Evolutionary conservation across 2,329 filamentous ascomycete genomes (phyloP).

Genomic region (Rutstroemia sp.): DNA sequence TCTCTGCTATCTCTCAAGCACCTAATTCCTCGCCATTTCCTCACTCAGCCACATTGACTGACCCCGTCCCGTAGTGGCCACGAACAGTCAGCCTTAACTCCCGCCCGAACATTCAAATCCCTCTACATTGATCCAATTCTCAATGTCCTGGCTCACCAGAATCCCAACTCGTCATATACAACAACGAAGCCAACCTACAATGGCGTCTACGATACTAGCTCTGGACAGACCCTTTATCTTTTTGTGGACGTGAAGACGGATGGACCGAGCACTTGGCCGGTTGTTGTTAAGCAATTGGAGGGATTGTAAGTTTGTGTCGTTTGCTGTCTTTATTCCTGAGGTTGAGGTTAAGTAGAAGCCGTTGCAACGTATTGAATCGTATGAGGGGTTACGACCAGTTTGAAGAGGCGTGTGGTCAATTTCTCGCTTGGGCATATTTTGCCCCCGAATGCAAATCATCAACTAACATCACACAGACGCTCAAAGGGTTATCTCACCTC

Average conservation of each 20-base stretch:
- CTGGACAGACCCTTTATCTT: conserved; percentile 52
- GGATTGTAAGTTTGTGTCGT: conserved; percentile 41
- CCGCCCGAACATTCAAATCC: conserved; percentile 20
- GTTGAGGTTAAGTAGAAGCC: neutral
- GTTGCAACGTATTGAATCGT: neutral
- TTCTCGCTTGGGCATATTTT: neutral
- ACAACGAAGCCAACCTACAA: conserved; percentile 40
- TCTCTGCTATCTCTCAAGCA: neutral
- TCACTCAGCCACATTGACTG: neutral
- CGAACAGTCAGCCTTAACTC: conserved; percentile 20
- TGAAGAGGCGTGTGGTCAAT: neutral
- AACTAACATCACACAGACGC: conserved; percentile 12
- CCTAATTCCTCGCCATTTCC: neutral
- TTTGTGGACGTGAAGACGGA: conserved; percentile 58
- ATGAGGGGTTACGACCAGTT: neutral
- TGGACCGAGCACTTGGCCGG: conserved; percentile 46
- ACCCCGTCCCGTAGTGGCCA: conserved; percentile 17
- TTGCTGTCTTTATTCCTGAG: neutral
- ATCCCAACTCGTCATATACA: conserved; percentile 35
- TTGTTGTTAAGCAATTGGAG: conserved; percentile 46
- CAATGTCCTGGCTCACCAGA: conserved; percentile 22
- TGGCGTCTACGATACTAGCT: conserved; percentile 51
- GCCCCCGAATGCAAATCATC: too few relatives aligned
- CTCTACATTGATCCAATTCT: conserved; percentile 27
- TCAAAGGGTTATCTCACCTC: conserved; percentile 28